These are phyloP conservation scores for Wallacemonas sp. DNA, from an alignment of 208 protist species.

Conservation along the genomic window DNA sequence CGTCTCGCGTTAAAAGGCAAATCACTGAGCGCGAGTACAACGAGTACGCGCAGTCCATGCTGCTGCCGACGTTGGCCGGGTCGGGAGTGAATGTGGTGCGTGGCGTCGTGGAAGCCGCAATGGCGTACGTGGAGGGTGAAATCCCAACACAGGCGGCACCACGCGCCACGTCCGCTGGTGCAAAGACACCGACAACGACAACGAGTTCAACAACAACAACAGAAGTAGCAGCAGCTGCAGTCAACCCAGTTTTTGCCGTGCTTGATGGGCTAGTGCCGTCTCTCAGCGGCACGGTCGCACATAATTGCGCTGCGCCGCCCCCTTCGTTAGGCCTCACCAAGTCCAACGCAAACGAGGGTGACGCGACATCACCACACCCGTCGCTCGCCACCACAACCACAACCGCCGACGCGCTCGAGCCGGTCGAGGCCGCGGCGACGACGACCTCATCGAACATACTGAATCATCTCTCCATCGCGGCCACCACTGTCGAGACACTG, in stretches of 20 bases:
- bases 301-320: too few species aligned
- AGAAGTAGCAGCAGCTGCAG: too few species aligned
- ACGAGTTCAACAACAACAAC: too few species aligned
- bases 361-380: too few species aligned
- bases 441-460: background rate
- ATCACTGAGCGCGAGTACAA: slow-evolving; percentile 2
- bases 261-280: too few species aligned
- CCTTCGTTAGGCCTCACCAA: too few species aligned
- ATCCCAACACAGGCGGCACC: background rate
- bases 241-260: too few species aligned
- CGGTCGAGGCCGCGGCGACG: background rate
- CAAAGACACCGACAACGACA: too few species aligned
- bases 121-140: background rate
- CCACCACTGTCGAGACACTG: background rate
- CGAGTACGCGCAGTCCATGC: background rate
- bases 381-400: background rate
- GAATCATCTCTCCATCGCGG: background rate
- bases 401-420: background rate
- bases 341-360: too few species aligned
- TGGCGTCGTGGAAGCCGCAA: background rate
- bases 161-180: background rate
- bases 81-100: background rate
- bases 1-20: background rate
- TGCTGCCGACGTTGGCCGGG: slow-evolving; percentile 3
- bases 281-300: too few species aligned